Percentiles rank a stretch among this genome's conserved stretches.
phyloP scores from a whole-genome alignment of 257 asterid genomes.

The Mitragyna speciosa region DNA sequence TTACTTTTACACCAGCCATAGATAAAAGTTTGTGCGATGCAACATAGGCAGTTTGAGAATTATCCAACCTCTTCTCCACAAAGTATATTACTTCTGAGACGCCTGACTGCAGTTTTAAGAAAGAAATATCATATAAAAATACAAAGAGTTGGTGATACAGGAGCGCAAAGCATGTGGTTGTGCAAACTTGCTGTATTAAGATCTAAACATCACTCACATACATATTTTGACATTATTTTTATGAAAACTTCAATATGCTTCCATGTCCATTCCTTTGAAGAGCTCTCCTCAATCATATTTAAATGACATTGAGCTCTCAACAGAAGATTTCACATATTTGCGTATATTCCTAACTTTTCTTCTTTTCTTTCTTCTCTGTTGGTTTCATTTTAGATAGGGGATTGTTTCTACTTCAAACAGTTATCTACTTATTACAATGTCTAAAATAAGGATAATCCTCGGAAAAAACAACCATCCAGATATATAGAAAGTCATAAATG shows the following conservation, averaged over 20 bases:
- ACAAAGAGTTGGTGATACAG: neutral
- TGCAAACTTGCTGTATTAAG: neutral
- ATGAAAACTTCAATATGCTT: neutral
- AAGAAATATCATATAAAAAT: neutral
- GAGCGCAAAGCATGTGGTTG: neutral
- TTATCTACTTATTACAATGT: neutral
- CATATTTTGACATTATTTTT: neutral
- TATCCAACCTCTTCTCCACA: constrained; percentile 71
- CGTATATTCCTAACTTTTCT: neutral
- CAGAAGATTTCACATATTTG: neutral
- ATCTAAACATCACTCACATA: neutral
- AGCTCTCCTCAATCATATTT: neutral
- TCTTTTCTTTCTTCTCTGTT: neutral
- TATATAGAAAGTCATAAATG: no score
- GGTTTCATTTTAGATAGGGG: neutral
- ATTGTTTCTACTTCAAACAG: neutral
- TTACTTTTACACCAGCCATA: constrained; percentile 83
- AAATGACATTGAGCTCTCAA: neutral
- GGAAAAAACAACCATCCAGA: neutral
- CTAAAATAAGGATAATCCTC: no score
- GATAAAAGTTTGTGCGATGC: constrained; percentile 84
- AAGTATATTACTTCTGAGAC: constrained; percentile 84
- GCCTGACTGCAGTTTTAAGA: constrained; percentile 63
- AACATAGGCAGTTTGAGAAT: constrained; percentile 56
- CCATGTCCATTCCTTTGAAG: neutral